phyloP scores from a whole-genome alignment of 257 asterid species.

The Craterostigma plantagineum region DNA sequence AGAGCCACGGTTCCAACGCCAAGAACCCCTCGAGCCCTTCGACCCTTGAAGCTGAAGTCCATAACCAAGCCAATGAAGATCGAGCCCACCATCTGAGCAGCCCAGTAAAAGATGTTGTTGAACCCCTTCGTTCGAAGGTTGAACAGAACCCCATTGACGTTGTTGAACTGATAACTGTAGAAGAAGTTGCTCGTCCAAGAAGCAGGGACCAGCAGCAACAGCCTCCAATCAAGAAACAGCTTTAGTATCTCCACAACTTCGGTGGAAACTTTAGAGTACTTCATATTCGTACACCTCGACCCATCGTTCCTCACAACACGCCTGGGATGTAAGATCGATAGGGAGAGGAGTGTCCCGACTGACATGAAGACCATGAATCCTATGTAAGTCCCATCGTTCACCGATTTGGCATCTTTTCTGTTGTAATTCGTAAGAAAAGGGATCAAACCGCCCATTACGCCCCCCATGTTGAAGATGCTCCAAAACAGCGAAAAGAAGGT shows the following conservation, averaged over 20 bases:
- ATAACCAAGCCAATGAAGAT: conserved; percentile 38
- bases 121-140: conserved; percentile 71
- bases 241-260: conserved; percentile 41
- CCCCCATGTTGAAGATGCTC: conserved; percentile 89
- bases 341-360: conserved; percentile 35
- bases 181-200: conserved; percentile 90
- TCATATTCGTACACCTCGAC: conserved; percentile 49
- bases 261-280: conserved; percentile 40
- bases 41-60: conserved; percentile 55
- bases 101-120: conserved; percentile 35
- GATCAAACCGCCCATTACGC: conserved; percentile 77
- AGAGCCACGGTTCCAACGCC: conserved; percentile 36
- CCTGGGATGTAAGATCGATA: conserved; percentile 63
- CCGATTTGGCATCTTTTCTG: conserved; percentile 41
- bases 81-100: conserved; percentile 90
- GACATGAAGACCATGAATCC: conserved; percentile 90
- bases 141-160: conserved; percentile 64
- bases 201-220: conserved; percentile 75
- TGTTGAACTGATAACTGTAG: conserved; percentile 76
- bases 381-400: conserved; percentile 80
- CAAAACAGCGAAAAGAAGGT: conserved; percentile 66
- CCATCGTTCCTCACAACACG: conserved; percentile 59
- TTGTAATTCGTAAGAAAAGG: conserved; percentile 47
- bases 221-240: conserved; percentile 64
- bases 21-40: conserved; percentile 41